phyloP scores from a whole-genome alignment of 768 basidiomycete genomes.

The Lanmaoa pseudosensibilis region DNA sequence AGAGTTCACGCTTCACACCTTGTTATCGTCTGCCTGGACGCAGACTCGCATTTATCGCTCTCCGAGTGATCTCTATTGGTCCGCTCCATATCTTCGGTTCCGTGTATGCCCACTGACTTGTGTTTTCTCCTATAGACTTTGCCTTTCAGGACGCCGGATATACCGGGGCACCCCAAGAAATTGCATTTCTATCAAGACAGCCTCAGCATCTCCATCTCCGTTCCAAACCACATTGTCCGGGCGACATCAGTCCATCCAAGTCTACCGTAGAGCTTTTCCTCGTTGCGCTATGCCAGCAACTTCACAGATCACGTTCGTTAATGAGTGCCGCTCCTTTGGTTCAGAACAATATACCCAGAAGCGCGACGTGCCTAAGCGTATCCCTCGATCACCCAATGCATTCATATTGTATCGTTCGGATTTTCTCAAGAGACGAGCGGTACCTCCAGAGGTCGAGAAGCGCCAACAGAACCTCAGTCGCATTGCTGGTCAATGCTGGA shows the following conservation, averaged over 20 bases:
- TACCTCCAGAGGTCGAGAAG: constrained; percentile 46
- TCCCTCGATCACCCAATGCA: constrained; percentile 54
- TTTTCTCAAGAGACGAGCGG: constrained; percentile 42
- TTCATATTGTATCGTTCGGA: constrained; percentile 60
- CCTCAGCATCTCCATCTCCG: not conserved
- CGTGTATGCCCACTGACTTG: not conserved
- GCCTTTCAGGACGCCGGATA: not conserved
- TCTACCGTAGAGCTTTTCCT: not conserved
- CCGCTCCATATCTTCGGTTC: not conserved
- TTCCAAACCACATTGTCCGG: not conserved
- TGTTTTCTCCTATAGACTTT: not conserved
- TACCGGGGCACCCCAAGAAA: not conserved
- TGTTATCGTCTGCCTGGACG: constrained; percentile 14
- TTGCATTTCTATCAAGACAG: not conserved
- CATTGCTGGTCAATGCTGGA: constrained; percentile 56
- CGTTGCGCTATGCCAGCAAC: constrained; percentile 5
- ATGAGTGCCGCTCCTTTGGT: constrained; percentile 9
- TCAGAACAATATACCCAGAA: not conserved
- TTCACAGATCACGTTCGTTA: not conserved
- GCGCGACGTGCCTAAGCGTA: constrained; percentile 26
- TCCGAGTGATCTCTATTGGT: constrained; percentile 2
- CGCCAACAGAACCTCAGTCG: constrained; percentile 57
- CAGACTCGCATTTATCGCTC: constrained; percentile 1
- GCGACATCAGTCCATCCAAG: not conserved
- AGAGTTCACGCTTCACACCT: not conserved